Base-by-base conservation (phyloP, 2,329 filamentous ascomycete species). In the Chrysoporthe cubensis region DNA sequence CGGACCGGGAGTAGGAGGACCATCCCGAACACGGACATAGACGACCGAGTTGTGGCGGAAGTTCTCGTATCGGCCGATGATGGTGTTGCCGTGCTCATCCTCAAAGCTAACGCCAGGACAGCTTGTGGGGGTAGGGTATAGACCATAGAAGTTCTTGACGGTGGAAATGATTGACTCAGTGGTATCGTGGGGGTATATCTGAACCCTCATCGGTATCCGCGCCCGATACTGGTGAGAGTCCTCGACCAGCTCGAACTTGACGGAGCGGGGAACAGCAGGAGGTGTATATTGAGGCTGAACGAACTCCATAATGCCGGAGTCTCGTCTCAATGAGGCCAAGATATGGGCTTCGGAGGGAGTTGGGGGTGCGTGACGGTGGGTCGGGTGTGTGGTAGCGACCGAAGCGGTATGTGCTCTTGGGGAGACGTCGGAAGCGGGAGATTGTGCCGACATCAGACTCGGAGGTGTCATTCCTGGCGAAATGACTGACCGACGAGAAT, bases 121-220 rank as follows among this genome's bases (percentile, higher is more conserved):
- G 73, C 88, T 87, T 71, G 81, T 81, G 46, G 85, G 84, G 70
- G 88, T 90, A 72, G 95, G 92, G 78, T 97, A 97, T 73, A 99
- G 87, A 70, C 96, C 96, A 78, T 97, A 98, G 82, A 98, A 98
- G 84, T 97, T 98, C 86, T 97, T 98, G 76, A 98, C 95, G 1
- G 96, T 98, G 16, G 94, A 96, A 71, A 98, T 93, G 81, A 99
- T 99, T 46, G 94, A 97, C 77, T 98, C 95, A 32, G 95, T 98
- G 64, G 93, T 94, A 83, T 99, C 96, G 80, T 98, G 94, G 59
- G 93, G 93, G 76, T 91, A 97, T 73, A 99, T 97, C 76, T 96
- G 92, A 65, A 95, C 91, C 75, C 91, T 86, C 88, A 95, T 90
- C n/a, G 92, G 91, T 72, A 94, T 84, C 76, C 92, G 90, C 80